Base-by-base conservation (phyloP, 768 basidiomycete genomes). In the Boletus edulis region DNA sequence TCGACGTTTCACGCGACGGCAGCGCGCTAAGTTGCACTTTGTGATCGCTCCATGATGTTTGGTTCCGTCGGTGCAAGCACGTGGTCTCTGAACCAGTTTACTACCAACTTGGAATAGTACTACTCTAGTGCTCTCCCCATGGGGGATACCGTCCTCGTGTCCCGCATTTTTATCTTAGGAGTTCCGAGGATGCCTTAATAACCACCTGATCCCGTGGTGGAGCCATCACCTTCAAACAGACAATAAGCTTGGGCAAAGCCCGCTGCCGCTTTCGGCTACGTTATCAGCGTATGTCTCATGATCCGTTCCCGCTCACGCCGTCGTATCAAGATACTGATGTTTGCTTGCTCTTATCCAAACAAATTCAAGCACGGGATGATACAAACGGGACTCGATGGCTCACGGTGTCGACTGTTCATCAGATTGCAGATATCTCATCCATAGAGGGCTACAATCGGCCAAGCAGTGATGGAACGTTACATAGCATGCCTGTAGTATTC, bases 401-500 rank as follows among this genome's bases (percentile, higher is more conserved):
- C 59, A 49, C 37, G 48, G 31, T 49, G 38, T 45, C 22, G 22
- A 24, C 22, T 24, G 22, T 24, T 38, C 40, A 52, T 38, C 46
- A 53, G 38, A 37, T 48, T 59, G 57, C 49, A 46, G 8, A 6
- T 24, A 38, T 51, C 38, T 49, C 48, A 13, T 47, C 32, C 49
- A 15, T 24, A 39, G 41, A 49, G 52, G 43, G 47, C 64, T 57
- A 65, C 57, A 52, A 22, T 54, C 34, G 49, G 14, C 34, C 44
- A 20, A 45, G 42, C n/a, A 42, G 44, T 46, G 38, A 38, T 12
- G 10, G 34, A 34, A 39, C 29, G 10, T 54, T 56, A 70, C 57
- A 56, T 64, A 0, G 67, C 67, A 40, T 68, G 32, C 54, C 67
- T 68, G 43, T 29, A 37, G 5, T 40, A 47, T 24, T 34, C 18